These are phyloP conservation scores for Knoxia roxburghii DNA, from an alignment of 257 asterid species.

Conservation along the genomic window DNA sequence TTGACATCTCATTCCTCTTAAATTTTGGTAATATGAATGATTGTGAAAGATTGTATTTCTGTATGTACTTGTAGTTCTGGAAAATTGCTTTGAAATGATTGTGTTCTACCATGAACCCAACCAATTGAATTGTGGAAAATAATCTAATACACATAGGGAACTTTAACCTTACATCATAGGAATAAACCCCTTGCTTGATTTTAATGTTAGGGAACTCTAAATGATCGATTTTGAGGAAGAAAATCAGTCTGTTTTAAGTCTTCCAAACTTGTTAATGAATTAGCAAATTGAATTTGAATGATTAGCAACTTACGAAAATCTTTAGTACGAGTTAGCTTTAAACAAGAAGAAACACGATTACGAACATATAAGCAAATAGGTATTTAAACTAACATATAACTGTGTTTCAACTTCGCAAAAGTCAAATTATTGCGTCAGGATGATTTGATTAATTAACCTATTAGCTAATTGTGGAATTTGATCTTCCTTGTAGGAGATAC, in stretches of 20 bases:
- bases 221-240: neutral
- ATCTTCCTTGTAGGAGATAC: constrained; percentile 58
- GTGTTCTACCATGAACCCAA: neutral
- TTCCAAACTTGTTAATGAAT: neutral
- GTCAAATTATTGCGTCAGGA: neutral
- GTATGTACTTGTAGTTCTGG: neutral
- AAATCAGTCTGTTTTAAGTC: neutral
- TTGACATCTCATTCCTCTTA: neutral
- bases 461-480: neutral
- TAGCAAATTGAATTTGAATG: neutral
- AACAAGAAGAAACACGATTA: neutral
- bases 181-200: neutral
- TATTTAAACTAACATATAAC: neutral
- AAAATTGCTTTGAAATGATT: neutral
- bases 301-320: neutral
- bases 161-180: neutral
- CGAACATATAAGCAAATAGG: neutral
- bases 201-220: neutral
- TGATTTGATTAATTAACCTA: neutral
- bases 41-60: neutral
- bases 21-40: neutral
- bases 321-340: neutral
- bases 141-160: neutral
- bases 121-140: neutral
- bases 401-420: neutral